A percentile compares a stretch with the other conserved stretches of the same genome.
Conservation (phyloP, 164 flowering plant genomes). For the Santalum album region DNA sequence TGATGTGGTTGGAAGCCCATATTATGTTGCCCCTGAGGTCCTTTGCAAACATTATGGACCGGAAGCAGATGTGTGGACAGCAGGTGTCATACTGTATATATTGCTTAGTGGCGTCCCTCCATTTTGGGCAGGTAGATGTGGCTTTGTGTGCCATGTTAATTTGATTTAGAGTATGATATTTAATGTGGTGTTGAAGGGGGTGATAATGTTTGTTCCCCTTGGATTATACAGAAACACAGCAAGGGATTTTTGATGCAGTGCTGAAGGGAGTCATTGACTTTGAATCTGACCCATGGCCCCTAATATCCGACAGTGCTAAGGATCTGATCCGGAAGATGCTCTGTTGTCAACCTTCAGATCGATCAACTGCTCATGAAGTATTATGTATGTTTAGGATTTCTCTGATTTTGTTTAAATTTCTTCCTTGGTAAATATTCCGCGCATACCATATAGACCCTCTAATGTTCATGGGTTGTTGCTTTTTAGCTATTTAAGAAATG, state of each 20-base stretch:
- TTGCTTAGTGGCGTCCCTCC: constrained; percentile 98
- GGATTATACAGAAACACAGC: constrained; percentile 53
- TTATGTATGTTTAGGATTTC: constrained; percentile 48
- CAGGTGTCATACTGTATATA: constrained; percentile 83
- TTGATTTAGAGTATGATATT: background rate
- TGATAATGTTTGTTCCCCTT: too few species aligned
- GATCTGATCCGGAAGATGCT: constrained; percentile 90
- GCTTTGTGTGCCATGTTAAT: background rate
- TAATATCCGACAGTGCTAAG: constrained; percentile 94
- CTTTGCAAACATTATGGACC: constrained; percentile 93
- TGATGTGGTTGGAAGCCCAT: constrained; percentile 98
- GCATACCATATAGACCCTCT: too few species aligned
- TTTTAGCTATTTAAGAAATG: too few species aligned
- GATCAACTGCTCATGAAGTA: constrained; percentile 96
- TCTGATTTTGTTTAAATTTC: too few species aligned
- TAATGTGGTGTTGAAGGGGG: constrained; percentile 1
- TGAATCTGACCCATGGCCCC: constrained; percentile 97
- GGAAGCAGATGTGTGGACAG: constrained; percentile 98
- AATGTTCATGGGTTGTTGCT: too few species aligned
- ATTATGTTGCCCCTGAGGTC: constrained; percentile 98
- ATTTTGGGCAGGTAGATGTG: constrained; percentile 86
- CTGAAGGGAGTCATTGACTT: constrained; percentile 91
- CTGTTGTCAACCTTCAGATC: constrained; percentile 65
- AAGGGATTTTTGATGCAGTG: constrained; percentile 78
- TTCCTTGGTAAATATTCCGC: background rate